phyloP scores from a whole-genome alignment of 2,329 filamentous ascomycete species.

The Mycocentrospora acerina region DNA sequence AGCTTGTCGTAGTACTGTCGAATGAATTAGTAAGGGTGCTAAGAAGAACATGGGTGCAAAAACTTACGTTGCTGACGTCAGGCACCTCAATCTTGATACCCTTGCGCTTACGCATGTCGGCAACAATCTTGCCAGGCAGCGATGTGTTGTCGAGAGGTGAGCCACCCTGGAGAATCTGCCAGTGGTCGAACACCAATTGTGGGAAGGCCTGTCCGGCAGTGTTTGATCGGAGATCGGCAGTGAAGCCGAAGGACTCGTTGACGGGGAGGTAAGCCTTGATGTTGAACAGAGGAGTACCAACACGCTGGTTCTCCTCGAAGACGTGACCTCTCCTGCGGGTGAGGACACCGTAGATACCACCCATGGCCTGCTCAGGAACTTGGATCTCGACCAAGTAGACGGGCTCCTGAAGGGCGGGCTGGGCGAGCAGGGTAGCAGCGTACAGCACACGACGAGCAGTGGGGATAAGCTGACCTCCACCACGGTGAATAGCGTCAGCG shows the following conservation, averaged over 20 bases:
- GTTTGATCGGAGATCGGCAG: slow-evolving; percentile 88
- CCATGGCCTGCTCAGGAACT: slow-evolving; percentile 97
- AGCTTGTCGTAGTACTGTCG: slow-evolving; percentile 97
- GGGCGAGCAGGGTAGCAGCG: slow-evolving; percentile 85
- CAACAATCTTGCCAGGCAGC: slow-evolving; percentile 81
- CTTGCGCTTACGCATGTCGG: slow-evolving; percentile 97
- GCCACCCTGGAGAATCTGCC: slow-evolving; percentile 93
- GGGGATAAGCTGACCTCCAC: slow-evolving; percentile 98
- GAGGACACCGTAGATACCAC: slow-evolving; percentile 99
- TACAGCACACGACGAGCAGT: slow-evolving; percentile 97
- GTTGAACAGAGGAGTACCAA: slow-evolving; percentile 98
- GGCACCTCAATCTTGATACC: slow-evolving; percentile 97
- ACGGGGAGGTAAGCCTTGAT: slow-evolving; percentile 97
- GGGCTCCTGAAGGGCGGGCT: slow-evolving; percentile 90
- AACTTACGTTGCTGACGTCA: slow-evolving; percentile 90
- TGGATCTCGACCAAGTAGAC: slow-evolving; percentile 99
- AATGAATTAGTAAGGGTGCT: slow-evolving; percentile 42
- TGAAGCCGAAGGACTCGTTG: slow-evolving; percentile 99
- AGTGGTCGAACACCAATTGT: slow-evolving; percentile 98
- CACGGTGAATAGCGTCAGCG: slow-evolving; percentile 99
- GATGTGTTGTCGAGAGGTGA: slow-evolving; percentile 80
- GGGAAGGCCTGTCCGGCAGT: slow-evolving; percentile 99
- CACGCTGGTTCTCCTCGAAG: slow-evolving; percentile 96
- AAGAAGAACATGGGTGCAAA: neutral
- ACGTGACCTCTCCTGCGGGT: slow-evolving; percentile 98